Conservation (phyloP, 2,329 filamentous ascomycete genomes). For the Penicillium sp. region DNA sequence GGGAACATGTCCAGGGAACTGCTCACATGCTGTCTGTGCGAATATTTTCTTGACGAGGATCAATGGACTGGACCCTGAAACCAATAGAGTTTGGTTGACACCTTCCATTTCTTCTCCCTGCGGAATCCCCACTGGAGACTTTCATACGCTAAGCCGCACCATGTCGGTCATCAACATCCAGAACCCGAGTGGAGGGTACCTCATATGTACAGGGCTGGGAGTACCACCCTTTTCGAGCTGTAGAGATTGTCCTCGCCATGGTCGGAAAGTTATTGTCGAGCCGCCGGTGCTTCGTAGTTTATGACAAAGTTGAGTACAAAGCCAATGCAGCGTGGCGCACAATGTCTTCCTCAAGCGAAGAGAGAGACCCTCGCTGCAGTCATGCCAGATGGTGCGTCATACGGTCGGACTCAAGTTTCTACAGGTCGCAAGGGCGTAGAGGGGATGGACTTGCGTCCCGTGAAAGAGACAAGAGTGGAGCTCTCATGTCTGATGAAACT, state of each 20-base stretch:
- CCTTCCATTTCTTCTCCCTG: neutral
- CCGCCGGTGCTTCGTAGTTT: neutral
- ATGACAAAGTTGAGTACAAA: neutral
- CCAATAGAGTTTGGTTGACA: constrained; percentile 8
- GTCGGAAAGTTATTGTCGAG: neutral
- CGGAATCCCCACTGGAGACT: neutral
- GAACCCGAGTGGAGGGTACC: neutral
- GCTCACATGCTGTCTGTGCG: constrained; percentile 1
- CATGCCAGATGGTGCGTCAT: constrained; percentile 9
- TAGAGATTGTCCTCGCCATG: neutral
- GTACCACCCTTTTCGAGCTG: neutral
- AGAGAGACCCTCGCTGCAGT: neutral
- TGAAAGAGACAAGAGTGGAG: constrained; percentile 3
- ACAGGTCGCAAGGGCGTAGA: constrained; percentile 12
- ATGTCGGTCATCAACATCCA: neutral
- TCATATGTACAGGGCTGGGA: neutral
- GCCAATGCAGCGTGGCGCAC: neutral
- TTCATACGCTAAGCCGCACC: constrained; percentile 12
- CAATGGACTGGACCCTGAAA: constrained; percentile 4
- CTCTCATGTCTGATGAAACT: constrained; percentile 16
- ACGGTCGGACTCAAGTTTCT: neutral
- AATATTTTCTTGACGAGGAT: neutral
- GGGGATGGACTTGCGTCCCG: constrained; percentile 1
- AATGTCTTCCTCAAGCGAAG: neutral
- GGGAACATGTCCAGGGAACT: neutral